phyloP scores from a whole-genome alignment of 352 stramenopile species.

The Globisporangium middletonii region DNA sequence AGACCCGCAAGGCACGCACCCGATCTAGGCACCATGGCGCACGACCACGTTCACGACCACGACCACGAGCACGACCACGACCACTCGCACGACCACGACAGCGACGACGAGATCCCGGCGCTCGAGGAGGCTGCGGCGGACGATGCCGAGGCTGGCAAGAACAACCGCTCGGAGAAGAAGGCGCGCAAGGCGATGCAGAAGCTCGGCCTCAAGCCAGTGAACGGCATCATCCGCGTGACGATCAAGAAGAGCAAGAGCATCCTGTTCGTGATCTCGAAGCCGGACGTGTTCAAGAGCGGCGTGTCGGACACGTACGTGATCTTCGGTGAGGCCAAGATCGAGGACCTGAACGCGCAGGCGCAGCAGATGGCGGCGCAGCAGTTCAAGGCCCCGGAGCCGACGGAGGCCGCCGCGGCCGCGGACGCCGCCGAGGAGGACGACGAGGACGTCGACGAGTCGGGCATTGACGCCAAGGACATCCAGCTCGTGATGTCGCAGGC shows the following conservation, averaged over 20 bases:
- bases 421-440: constrained; percentile 84
- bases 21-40: constrained; percentile 26
- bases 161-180: constrained; percentile 99
- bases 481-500: constrained; percentile 96
- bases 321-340: constrained; percentile 99
- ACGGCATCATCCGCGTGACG: constrained; percentile 95
- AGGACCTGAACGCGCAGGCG: constrained; percentile 92
- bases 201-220: constrained; percentile 95
- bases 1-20: constrained; percentile 6
- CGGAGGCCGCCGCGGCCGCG: constrained; percentile 24
- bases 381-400: constrained; percentile 77
- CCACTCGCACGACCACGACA: constrained; percentile 37
- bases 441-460: constrained; percentile 92
- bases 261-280: constrained; percentile 97
- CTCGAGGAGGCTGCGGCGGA: constrained; percentile 68
- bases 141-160: constrained; percentile 75
- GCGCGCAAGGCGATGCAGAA: constrained; percentile 98
- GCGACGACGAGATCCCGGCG: constrained; percentile 80
- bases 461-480: constrained; percentile 98
- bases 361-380: constrained; percentile 89
- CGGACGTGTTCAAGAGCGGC: constrained; percentile 97
- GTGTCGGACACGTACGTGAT: constrained; percentile 96
- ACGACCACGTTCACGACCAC: constrained; percentile 33
- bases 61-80: constrained; percentile 30
- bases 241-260: constrained; percentile 99